Conservation (phyloP, 192 early-diverging fungal genomes). For the Cladochytrium replicatum region DNA sequence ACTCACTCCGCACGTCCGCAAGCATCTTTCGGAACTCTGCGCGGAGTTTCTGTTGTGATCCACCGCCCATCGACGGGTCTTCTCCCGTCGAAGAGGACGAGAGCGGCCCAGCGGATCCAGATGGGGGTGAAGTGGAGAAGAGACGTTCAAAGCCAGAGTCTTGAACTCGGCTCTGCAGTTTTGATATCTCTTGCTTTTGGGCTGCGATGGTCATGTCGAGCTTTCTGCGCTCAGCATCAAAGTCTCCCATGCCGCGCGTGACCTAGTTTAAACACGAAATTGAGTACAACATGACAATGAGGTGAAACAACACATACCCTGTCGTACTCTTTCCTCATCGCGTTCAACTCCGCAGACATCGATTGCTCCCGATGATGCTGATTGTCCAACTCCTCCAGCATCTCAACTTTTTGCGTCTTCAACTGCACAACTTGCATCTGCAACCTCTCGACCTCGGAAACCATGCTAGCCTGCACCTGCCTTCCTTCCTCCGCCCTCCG, state of each 20-base stretch:
- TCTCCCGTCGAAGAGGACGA: too few relatives aligned
- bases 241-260: conserved; percentile 4
- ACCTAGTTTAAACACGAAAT: not conserved
- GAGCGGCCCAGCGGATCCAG: too few relatives aligned
- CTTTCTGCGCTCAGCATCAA: conserved; percentile 9
- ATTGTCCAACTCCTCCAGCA: conserved; percentile 36
- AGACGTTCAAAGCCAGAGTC: conserved; percentile 20
- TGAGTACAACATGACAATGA: not conserved
- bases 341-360: conserved; percentile 14
- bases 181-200: conserved; percentile 12
- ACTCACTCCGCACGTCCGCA: conserved; percentile 9
- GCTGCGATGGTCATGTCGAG: conserved; percentile 6
- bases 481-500: conserved; percentile 14
- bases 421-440: conserved; percentile 31
- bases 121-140: too few relatives aligned
- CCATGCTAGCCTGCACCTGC: too few relatives aligned
- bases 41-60: conserved; percentile 10
- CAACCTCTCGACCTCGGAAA: conserved; percentile 27
- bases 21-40: conserved; percentile 29
- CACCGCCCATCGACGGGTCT: conserved; percentile 1
- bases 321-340: conserved; percentile 19
- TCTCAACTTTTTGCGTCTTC: conserved; percentile 26
- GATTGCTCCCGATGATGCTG: conserved; percentile 21
- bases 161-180: conserved; percentile 10
- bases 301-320: conserved; percentile 14